These are phyloP conservation scores for Penicillium lagena DNA, from an alignment of 495 filamentous ascomycete species.

Conservation along the genomic window DNA sequence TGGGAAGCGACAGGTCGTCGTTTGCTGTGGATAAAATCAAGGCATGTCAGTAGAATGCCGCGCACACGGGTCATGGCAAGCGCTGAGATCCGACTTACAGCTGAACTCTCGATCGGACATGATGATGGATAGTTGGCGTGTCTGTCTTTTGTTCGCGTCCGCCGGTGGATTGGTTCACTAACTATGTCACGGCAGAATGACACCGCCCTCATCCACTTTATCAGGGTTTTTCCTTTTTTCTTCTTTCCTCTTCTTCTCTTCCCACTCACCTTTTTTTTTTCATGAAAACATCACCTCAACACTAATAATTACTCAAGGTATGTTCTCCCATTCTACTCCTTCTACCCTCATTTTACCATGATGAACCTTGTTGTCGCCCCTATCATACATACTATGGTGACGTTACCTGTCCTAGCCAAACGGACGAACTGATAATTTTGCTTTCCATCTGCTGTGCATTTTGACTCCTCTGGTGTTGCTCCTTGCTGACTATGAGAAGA, in stretches of 20 bases:
- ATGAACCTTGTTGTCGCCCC: slow-evolving; percentile 91
- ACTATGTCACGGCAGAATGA: slow-evolving; percentile 19
- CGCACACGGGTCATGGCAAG: background rate
- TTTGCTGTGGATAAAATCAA: slow-evolving; percentile 46
- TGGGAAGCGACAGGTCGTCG: slow-evolving; percentile 92
- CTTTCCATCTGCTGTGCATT: slow-evolving; percentile 9
- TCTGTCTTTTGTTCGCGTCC: too few relatives aligned
- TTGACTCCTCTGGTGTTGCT: slow-evolving; percentile 7
- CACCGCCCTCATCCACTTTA: slow-evolving; percentile 23
- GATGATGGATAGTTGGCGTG: slow-evolving; percentile 6
- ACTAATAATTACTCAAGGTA: slow-evolving; percentile 32
- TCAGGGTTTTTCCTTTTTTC: slow-evolving; percentile 21
- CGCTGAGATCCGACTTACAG: slow-evolving; percentile 43
- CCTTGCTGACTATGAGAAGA: slow-evolving; percentile 27
- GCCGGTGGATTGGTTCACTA: too few relatives aligned
- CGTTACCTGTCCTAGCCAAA: slow-evolving; percentile 88
- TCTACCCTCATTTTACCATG: slow-evolving; percentile 41
- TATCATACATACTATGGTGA: slow-evolving; percentile 86
- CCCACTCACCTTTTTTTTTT: slow-evolving; percentile 2
- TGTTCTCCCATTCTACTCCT: slow-evolving; percentile 14
- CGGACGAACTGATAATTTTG: slow-evolving; percentile 64
- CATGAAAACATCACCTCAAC: background rate
- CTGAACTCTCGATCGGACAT: slow-evolving; percentile 94
- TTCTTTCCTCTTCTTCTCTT: slow-evolving; percentile 12
- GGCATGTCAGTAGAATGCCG: too few relatives aligned